A percentile compares a stretch with the other conserved stretches of the same genome.
These are phyloP conservation scores for Dendrostoma leiphaemia DNA, from an alignment of 2,329 filamentous ascomycete species.

Conservation along the genomic window DNA sequence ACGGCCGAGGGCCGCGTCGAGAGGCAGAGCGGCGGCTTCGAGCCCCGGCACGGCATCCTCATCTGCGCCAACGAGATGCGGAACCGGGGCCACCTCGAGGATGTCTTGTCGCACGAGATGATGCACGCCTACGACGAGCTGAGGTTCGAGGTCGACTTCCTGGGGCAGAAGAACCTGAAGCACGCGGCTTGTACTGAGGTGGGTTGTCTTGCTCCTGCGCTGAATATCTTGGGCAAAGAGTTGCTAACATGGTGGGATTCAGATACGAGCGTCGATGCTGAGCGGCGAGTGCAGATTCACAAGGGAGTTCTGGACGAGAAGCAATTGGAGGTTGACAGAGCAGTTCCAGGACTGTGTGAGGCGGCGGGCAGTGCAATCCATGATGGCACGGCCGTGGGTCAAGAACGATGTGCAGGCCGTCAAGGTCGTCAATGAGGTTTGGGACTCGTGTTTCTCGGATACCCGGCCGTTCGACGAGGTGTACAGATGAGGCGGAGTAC, in stretches of 20 bases:
- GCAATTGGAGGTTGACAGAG: constrained; percentile 85
- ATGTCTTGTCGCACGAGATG: constrained; percentile 96
- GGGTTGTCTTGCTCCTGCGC: constrained; percentile 26
- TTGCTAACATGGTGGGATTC: constrained; percentile 19
- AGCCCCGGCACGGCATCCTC: constrained; percentile 80
- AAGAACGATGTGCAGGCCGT: constrained; percentile 83
- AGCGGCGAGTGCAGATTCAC: constrained; percentile 92
- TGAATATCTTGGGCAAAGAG: no score
- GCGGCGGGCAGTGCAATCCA: constrained; percentile 73
- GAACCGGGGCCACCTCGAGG: constrained; percentile 79
- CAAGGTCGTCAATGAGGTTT: constrained; percentile 94
- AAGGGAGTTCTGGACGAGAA: constrained; percentile 78
- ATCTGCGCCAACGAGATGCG: constrained; percentile 90
- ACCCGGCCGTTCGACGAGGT: constrained; percentile 97
- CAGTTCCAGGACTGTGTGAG: constrained; percentile 94
- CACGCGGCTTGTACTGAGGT: constrained; percentile 96
- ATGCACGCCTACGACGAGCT: constrained; percentile 95
- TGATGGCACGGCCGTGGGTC: constrained; percentile 75
- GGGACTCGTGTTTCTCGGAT: constrained; percentile 94
- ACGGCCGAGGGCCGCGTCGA: constrained; percentile 60
- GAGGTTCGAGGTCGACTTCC: constrained; percentile 84
- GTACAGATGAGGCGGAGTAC: constrained; percentile 61
- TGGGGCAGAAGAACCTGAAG: constrained; percentile 67
- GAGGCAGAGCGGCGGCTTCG: constrained; percentile 76
- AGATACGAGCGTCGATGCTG: constrained; percentile 91